Conservation (phyloP, 306 rosid species). For the Malus domestica region ASM211411v1 NC_041801.1:12108001-12108500, state of each 20-base stretch:
- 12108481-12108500: conserved; percentile 32
- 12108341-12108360: conserved; percentile 57
- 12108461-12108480: not conserved
- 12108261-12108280: not conserved
- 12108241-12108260: not conserved
- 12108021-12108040: not conserved
- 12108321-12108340: conserved; percentile 52
- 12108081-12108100: not conserved
- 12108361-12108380: conserved; percentile 75
- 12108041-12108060: not conserved
- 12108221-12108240: not conserved
- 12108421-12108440: not conserved
- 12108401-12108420: conserved; percentile 40
- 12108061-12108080: conserved; percentile 12
- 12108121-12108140: not conserved
- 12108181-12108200: not conserved
- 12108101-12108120: conserved; percentile 4
- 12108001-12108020: too few species aligned
- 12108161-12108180: conserved; percentile 17
- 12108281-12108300: conserved; percentile 7
- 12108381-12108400: conserved; percentile 96
- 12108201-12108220: not conserved
- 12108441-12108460: not conserved
- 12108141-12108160: conserved; percentile 11
- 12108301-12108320: conserved; percentile 18